Conservation (phyloP, 768 basidiomycete species). For the Boletellus ananiceps region DNA sequence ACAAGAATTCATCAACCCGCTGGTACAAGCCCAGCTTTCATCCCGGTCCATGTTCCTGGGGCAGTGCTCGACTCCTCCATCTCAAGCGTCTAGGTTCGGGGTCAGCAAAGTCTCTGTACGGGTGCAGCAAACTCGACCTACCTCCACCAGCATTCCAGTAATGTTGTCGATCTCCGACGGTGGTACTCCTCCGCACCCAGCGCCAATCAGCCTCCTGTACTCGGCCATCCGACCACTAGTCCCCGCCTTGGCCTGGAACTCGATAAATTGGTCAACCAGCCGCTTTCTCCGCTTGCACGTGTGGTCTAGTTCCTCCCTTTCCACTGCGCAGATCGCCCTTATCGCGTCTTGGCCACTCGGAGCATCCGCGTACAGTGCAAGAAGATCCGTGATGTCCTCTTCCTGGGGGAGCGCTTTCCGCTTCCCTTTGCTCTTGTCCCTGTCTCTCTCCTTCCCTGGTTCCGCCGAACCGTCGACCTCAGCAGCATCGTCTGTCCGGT, state of each 20-base stretch:
- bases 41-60: conserved; percentile 37
- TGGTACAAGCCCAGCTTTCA: conserved; percentile 22
- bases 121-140: conserved; percentile 28
- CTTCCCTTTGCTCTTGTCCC: conserved; percentile 52
- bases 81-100: conserved; percentile 60
- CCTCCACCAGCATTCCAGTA: conserved; percentile 81
- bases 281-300: conserved; percentile 64
- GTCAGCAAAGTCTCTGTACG: conserved; percentile 1
- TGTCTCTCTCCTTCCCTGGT: conserved; percentile 37
- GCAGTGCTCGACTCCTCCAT: conserved; percentile 73
- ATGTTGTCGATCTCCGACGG: conserved; percentile 87
- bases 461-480: conserved; percentile 37
- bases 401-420: conserved; percentile 43
- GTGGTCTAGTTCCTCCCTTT: conserved; percentile 62
- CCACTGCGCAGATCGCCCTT: conserved; percentile 49
- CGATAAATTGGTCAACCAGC: conserved; percentile 71
- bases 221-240: conserved; percentile 86
- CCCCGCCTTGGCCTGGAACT: conserved; percentile 84
- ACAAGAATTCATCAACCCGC: conserved; percentile 11
- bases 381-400: conserved; percentile 64
- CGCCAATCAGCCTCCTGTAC: conserved; percentile 83
- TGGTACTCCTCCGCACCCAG: conserved; percentile 84
- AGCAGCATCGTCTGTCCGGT: conserved; percentile 44
- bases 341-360: conserved; percentile 55
- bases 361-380: conserved; percentile 51